These are phyloP conservation scores for Durusdinium trenchii DNA, from an alignment of 73 alveolate genomes.

Conservation along the genomic window DNA sequence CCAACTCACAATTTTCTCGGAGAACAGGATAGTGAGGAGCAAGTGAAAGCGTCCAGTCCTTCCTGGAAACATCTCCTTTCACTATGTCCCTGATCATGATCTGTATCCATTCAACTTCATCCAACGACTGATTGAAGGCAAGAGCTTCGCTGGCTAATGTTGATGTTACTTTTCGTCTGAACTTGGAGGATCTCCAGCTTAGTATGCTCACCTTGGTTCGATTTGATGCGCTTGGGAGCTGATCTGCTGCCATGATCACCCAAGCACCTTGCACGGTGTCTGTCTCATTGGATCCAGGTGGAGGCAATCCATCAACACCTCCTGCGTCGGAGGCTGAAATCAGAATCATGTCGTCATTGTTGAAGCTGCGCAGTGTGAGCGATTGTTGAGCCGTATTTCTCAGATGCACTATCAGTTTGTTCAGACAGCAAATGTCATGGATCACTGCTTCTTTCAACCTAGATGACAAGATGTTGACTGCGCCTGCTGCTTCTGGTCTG, in stretches of 20 bases:
- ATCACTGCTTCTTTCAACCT: neutral
- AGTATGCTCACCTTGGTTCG: neutral
- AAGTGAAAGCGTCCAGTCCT: neutral
- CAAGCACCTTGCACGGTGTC: constrained; percentile 32
- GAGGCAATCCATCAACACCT: neutral
- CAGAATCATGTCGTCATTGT: neutral
- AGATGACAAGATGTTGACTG: neutral
- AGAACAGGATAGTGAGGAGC: neutral
- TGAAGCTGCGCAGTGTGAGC: neutral
- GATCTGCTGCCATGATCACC: constrained; percentile 11
- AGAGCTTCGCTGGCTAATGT: constrained; percentile 23
- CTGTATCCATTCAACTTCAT: constrained; percentile 13
- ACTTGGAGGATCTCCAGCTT: neutral
- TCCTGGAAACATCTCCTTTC: neutral
- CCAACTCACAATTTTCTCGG: neutral
- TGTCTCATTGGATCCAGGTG: neutral
- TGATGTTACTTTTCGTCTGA: neutral
- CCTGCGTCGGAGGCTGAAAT: constrained; percentile 29
- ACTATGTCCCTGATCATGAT: neutral
- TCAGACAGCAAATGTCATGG: neutral
- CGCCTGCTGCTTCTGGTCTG: constrained; percentile 32
- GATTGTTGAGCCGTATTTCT: neutral
- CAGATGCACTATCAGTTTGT: neutral
- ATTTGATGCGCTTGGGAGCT: neutral
- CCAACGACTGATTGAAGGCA: neutral